These are phyloP conservation scores for Taxawa tesnikishii DNA, from an alignment of 2,329 filamentous ascomycete genomes.

Conservation along the genomic window DNA sequence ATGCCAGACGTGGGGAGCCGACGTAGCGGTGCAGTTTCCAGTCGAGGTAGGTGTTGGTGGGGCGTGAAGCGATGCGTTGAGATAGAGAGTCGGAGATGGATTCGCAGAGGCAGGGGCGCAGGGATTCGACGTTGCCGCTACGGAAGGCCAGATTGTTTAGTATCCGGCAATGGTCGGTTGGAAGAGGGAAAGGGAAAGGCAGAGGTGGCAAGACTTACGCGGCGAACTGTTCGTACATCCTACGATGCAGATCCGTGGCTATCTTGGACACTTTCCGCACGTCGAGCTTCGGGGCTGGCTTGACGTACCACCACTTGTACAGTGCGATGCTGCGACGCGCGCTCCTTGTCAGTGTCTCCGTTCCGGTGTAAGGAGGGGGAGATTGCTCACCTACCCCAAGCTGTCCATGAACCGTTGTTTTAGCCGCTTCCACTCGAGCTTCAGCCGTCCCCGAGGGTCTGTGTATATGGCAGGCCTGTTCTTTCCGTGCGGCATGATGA, in stretches of 20 bases:
- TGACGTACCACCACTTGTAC: conserved; percentile 14
- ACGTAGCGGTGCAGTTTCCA: conserved; percentile 19
- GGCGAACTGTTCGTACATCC: conserved; percentile 36
- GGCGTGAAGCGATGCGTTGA: conserved; percentile 20
- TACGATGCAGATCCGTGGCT: conserved; percentile 28
- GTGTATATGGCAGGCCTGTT: conserved; percentile 12
- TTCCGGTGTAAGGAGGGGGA: neutral
- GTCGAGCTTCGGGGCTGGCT: conserved; percentile 18
- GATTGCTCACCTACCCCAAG: neutral
- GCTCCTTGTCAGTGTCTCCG: conserved; percentile 1
- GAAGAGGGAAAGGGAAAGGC: too few relatives aligned
- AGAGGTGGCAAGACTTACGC: conserved; percentile 6
- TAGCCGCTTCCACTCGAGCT: conserved; percentile 6
- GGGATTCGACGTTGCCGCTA: conserved; percentile 19
- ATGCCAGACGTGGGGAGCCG: conserved; percentile 13
- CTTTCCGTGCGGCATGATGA: conserved; percentile 16
- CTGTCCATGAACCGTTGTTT: conserved; percentile 3
- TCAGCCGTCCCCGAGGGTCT: conserved; percentile 5
- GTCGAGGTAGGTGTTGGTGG: conserved; percentile 18
- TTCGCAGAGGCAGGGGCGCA: conserved; percentile 11
- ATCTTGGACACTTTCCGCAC: conserved; percentile 22
- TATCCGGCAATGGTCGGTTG: too few relatives aligned
- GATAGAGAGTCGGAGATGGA: conserved; percentile 15
- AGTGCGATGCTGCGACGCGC: conserved; percentile 1
- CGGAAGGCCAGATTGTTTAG: too few relatives aligned